Conservation (phyloP, 1,284 basidiomycete genomes). For the Hymenochaete sp. region DNA sequence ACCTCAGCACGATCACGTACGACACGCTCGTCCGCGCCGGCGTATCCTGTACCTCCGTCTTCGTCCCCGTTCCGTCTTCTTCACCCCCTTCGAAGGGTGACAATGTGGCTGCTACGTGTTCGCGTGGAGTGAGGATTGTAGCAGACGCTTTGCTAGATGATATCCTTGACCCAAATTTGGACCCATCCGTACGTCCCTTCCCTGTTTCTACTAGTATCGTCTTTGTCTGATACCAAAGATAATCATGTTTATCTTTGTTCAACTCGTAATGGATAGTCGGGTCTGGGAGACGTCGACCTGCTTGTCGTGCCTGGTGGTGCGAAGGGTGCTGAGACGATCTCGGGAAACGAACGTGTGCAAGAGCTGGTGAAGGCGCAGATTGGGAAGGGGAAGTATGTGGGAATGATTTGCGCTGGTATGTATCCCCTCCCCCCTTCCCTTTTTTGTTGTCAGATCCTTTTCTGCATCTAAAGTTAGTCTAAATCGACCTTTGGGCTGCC, state of each 20-base stretch:
- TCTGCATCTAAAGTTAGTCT: no score
- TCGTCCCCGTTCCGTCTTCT: constrained; percentile 35
- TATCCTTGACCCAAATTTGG: constrained; percentile 18
- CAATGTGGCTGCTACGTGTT: constrained; percentile 51
- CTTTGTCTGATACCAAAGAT: no score
- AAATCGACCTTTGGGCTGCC: background rate
- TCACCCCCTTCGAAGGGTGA: constrained; percentile 24
- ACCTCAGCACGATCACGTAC: constrained; percentile 62
- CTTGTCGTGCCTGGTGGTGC: constrained; percentile 76
- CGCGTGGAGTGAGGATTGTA: constrained; percentile 66
- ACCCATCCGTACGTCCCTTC: constrained; percentile 11
- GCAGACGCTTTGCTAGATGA: constrained; percentile 53
- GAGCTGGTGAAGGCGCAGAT: constrained; percentile 56
- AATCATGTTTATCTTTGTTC: background rate
- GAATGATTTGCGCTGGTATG: constrained; percentile 77
- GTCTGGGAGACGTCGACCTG: constrained; percentile 58
- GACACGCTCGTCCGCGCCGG: constrained; percentile 75
- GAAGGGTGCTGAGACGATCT: constrained; percentile 71
- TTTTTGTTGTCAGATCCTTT: background rate
- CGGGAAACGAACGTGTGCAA: constrained; percentile 52
- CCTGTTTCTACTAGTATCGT: background rate
- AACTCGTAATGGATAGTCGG: constrained; percentile 5
- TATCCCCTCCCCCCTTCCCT: background rate
- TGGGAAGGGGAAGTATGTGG: constrained; percentile 53
- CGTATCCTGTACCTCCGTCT: constrained; percentile 54